A percentile compares a stretch with the other conserved stretches of the same genome.
These are phyloP conservation scores for Danielia oregonensis DNA, from an alignment of 805 yeast species.

Conservation along the genomic window DNA sequence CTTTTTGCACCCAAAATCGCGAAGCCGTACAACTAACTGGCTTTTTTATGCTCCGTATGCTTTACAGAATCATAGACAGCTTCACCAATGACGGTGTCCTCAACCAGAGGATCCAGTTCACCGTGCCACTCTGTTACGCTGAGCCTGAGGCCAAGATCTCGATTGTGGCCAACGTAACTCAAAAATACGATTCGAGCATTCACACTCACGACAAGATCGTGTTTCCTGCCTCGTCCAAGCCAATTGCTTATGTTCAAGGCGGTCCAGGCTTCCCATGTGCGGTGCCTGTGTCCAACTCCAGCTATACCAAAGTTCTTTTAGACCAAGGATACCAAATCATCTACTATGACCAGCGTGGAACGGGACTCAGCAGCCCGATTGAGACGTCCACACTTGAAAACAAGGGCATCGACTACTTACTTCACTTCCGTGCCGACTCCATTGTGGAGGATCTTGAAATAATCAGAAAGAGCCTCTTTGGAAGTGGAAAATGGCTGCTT, in stretches of 20 bases:
- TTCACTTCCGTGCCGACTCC: conserved; percentile 50
- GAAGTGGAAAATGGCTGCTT: conserved; percentile 43
- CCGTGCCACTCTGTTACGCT: conserved; percentile 25
- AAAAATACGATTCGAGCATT: conserved; percentile 21
- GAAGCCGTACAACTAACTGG: neutral
- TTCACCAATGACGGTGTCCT: conserved; percentile 15
- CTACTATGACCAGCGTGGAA: conserved; percentile 58
- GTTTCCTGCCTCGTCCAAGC: conserved; percentile 30
- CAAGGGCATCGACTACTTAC: conserved; percentile 29
- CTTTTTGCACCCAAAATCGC: too few species aligned
- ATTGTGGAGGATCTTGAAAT: conserved; percentile 49
- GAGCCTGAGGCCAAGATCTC: conserved; percentile 6
- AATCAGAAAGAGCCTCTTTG: conserved; percentile 37
- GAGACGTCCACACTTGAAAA: conserved; percentile 29
- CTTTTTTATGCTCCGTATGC: conserved; percentile 1
- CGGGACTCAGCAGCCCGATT: conserved; percentile 50
- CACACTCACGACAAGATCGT: conserved; percentile 13
- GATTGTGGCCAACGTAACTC: conserved; percentile 33
- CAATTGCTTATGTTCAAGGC: conserved; percentile 46
- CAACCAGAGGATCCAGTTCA: conserved; percentile 14
- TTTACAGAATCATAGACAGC: conserved; percentile 11
- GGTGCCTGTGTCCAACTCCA: conserved; percentile 34
- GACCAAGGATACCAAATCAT: conserved; percentile 43
- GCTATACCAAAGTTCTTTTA: conserved; percentile 34
- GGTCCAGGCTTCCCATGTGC: conserved; percentile 52